phyloP scores from a whole-genome alignment of 441 rosid genomes.

The Erodium moschatum region DNA sequence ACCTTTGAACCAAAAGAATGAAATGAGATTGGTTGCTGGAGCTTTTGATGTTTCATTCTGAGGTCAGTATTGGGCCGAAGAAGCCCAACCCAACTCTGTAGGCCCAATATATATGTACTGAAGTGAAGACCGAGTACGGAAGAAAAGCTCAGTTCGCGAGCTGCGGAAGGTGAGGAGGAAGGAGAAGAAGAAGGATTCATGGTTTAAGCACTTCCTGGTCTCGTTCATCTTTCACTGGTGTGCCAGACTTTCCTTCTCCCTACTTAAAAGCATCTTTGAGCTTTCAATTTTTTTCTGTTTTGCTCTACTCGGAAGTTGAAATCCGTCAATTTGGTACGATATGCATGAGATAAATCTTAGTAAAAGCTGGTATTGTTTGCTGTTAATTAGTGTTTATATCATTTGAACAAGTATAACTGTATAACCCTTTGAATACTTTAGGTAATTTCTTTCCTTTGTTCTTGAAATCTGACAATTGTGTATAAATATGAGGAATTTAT shows the following conservation, averaged over 20 bases:
- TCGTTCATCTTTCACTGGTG: neutral
- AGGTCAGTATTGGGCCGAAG: neutral
- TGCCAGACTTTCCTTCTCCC: neutral
- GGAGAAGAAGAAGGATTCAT: neutral
- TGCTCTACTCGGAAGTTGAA: neutral
- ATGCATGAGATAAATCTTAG: neutral
- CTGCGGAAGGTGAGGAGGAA: neutral
- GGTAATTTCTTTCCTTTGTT: neutral
- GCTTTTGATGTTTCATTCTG: too few species aligned
- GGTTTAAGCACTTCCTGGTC: conserved; percentile 1
- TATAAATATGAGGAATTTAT: neutral
- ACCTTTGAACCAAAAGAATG: too few species aligned
- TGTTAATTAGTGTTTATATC: neutral
- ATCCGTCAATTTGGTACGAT: neutral
- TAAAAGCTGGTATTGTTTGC: neutral
- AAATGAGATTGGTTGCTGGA: neutral
- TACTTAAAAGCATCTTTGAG: neutral
- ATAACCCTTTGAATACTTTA: conserved; percentile 1
- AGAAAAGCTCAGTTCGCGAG: neutral
- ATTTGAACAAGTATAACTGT: neutral
- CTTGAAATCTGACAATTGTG: neutral
- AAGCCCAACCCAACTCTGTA: conserved; percentile 1
- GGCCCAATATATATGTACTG: neutral
- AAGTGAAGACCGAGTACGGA: neutral
- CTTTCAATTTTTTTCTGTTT: conserved; percentile 1